Evolutionary conservation across 352 stramenopile genomes (phyloP).

Genomic region (Thalassiosira mediterranea): DNA sequence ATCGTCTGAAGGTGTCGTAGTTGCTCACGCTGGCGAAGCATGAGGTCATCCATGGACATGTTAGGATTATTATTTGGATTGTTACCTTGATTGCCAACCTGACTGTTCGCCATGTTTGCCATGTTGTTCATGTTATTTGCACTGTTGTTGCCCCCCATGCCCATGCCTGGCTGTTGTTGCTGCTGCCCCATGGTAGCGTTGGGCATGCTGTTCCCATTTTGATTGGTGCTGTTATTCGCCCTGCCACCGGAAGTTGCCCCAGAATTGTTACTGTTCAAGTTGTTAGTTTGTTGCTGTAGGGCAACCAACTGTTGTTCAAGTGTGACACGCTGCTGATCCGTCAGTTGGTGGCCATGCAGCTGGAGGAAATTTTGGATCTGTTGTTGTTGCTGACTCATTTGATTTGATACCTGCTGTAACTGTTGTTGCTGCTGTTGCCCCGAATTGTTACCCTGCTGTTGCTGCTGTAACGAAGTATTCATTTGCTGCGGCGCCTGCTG

Average conservation of each 20-base stretch:
- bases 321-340: conserved; percentile 9
- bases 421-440: conserved; percentile 6
- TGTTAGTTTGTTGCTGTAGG: neutral
- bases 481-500: neutral
- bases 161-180: neutral
- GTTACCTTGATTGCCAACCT: neutral
- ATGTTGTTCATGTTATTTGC: neutral
- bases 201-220: neutral
- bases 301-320: conserved; percentile 19
- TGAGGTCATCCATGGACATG: conserved; percentile 18
- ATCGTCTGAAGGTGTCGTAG: conserved; percentile 18
- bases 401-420: neutral
- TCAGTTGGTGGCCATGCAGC: conserved; percentile 23
- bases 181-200: neutral
- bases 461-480: neutral
- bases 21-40: conserved; percentile 21
- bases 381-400: neutral
- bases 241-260: neutral
- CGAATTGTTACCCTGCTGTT: conserved; percentile 1
- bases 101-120: neutral
- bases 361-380: conserved; percentile 33
- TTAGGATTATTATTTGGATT: neutral
- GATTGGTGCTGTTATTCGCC: neutral
- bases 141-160: neutral
- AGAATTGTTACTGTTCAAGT: neutral